Conservation (phyloP, 257 asterid species). For the Plantago major region DNA sequence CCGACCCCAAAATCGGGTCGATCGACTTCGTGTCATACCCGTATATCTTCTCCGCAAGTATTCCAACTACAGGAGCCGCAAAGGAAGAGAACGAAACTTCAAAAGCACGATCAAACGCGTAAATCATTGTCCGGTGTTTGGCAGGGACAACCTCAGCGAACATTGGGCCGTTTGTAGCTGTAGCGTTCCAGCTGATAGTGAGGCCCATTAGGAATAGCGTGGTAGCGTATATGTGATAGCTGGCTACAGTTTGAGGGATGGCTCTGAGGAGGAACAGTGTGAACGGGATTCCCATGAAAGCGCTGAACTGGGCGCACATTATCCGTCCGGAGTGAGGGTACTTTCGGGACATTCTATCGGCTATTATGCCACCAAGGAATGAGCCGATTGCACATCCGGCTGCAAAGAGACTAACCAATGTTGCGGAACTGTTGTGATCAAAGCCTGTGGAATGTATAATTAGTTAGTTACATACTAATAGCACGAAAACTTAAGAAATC, state of each 20-base stretch:
- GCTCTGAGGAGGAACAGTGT: conserved; percentile 65
- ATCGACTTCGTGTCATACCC: conserved; percentile 77
- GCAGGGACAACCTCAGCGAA: conserved; percentile 97
- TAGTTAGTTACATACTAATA: too few relatives aligned
- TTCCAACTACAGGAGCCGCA: conserved; percentile 93
- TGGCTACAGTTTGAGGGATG: conserved; percentile 58
- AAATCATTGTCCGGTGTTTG: conserved; percentile 89
- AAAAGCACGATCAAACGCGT: conserved; percentile 92
- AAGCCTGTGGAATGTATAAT: conserved; percentile 47
- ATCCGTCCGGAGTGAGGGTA: conserved; percentile 82
- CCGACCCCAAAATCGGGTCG: conserved; percentile 68
- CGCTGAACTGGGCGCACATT: conserved; percentile 91
- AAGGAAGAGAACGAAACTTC: conserved; percentile 91
- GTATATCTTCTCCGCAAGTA: conserved; percentile 77
- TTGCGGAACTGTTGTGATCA: conserved; percentile 85
- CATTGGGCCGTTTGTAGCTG: conserved; percentile 92
- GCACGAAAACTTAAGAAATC: background rate
- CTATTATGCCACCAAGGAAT: conserved; percentile 81
- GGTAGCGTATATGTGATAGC: conserved; percentile 59
- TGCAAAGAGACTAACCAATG: conserved; percentile 79
- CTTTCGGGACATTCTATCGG: conserved; percentile 63
- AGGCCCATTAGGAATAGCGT: conserved; percentile 88
- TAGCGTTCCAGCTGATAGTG: conserved; percentile 85
- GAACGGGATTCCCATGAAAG: conserved; percentile 95
- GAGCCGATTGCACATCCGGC: conserved; percentile 95